phyloP scores from a whole-genome alignment of 306 rosid genomes.

The Fagus sylvatica region DNA sequence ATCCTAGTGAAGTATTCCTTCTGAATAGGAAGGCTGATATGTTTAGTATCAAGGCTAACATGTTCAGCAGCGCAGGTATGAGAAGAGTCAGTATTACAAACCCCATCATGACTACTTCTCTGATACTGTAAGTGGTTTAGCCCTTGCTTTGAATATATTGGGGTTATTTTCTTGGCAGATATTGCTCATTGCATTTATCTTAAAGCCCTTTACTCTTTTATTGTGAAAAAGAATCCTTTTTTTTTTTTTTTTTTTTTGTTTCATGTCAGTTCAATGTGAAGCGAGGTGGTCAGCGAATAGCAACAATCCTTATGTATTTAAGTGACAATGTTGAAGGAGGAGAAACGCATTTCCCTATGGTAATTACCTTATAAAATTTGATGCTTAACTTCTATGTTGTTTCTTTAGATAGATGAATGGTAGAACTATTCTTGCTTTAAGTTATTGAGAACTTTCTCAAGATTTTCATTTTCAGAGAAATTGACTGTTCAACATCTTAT shows the following conservation, averaged over 20 bases:
- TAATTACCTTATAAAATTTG: conserved; percentile 39
- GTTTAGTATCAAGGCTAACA: conserved; percentile 58
- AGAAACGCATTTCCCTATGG: conserved; percentile 94
- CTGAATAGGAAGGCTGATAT: conserved; percentile 21
- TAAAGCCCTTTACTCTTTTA: conserved; percentile 14
- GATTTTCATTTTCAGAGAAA: background rate
- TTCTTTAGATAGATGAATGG: conserved; percentile 2
- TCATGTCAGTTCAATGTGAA: conserved; percentile 81
- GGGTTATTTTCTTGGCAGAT: conserved; percentile 6
- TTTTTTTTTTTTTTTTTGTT: conserved; percentile 3
- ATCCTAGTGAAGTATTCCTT: conserved; percentile 6
- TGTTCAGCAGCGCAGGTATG: conserved; percentile 96
- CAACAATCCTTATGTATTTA: conserved; percentile 90
- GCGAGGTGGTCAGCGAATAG: conserved; percentile 98
- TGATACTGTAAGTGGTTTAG: conserved; percentile 72
- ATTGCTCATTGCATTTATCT: conserved; percentile 22
- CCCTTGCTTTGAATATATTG: background rate
- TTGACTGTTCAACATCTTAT: background rate
- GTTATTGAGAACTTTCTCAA: background rate
- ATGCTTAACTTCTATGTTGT: conserved; percentile 21
- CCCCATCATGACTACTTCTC: conserved; percentile 98
- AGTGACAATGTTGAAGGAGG: conserved; percentile 95
- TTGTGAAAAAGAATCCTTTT: conserved; percentile 12
- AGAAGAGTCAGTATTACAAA: conserved; percentile 79
- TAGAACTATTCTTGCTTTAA: background rate